Percentiles rank a stretch among this genome's conserved stretches.
Conservation (phyloP, 1,284 basidiomycete genomes). For the Ceratobasidium sp. region DNA sequence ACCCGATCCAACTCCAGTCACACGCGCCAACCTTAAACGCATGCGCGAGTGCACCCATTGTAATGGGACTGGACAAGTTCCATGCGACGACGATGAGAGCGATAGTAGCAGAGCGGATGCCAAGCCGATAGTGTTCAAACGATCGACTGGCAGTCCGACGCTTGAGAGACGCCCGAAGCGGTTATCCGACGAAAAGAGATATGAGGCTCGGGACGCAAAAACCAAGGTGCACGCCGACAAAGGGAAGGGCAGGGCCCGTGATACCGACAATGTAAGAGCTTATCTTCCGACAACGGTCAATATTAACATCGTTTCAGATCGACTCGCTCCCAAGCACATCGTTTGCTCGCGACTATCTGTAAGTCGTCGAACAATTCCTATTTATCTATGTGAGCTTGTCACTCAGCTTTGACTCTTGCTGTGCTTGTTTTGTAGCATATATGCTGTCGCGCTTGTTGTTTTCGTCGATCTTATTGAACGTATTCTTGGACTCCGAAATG, state of each 20-base stretch:
- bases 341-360: no score
- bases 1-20: neutral
- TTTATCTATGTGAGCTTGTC: no score
- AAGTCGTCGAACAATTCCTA: no score
- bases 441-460: slow-evolving; percentile 14
- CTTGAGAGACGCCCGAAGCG: neutral
- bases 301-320: neutral
- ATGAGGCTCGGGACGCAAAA: neutral
- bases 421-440: slow-evolving; percentile 11
- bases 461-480: slow-evolving; percentile 10
- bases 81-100: neutral
- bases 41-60: slow-evolving; percentile 16
- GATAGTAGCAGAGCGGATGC: neutral
- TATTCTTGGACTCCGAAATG: neutral
- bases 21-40: no score
- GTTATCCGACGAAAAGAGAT: neutral
- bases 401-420: neutral
- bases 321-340: neutral
- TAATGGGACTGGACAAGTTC: neutral
- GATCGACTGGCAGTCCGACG: neutral
- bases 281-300: neutral
- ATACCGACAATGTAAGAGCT: neutral
- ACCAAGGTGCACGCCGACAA: neutral
- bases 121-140: neutral
- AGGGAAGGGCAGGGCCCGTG: neutral